Conservation (phyloP, 2,329 filamentous ascomycete species). For the Verticillium zaregamsianum region DNA sequence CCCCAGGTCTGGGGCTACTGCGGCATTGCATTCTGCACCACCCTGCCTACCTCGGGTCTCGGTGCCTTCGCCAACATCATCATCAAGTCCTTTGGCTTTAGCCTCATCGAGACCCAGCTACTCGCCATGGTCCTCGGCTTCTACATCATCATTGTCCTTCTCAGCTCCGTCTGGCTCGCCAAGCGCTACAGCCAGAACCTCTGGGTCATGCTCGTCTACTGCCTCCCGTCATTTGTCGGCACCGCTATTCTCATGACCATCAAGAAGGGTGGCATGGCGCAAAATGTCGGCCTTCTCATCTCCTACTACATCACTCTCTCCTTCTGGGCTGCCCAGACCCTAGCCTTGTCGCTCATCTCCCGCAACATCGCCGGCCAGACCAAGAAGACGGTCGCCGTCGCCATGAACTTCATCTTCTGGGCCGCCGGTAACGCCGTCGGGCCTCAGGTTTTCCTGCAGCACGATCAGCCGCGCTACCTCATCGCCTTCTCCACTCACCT, state of each 20-base stretch:
- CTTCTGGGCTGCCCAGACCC: constrained; percentile 71
- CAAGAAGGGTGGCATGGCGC: constrained; percentile 49
- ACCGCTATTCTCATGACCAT: constrained; percentile 71
- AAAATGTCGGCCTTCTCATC: constrained; percentile 64
- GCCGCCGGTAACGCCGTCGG: constrained; percentile 64
- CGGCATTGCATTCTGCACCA: constrained; percentile 65
- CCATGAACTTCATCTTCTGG: constrained; percentile 69
- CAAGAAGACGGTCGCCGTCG: constrained; percentile 66
- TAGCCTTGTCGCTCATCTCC: constrained; percentile 63
- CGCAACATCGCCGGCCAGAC: constrained; percentile 70
- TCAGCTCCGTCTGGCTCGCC: constrained; percentile 63
- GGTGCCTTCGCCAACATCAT: constrained; percentile 73
- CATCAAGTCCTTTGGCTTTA: constrained; percentile 66
- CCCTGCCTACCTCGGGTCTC: constrained; percentile 67
- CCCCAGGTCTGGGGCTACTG: constrained; percentile 64
- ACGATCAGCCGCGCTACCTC: constrained; percentile 61
- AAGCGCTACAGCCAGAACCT: constrained; percentile 67
- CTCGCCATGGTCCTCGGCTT: constrained; percentile 71
- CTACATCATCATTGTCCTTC: constrained; percentile 67
- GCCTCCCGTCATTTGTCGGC: constrained; percentile 67
- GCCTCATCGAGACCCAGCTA: constrained; percentile 63
- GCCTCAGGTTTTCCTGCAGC: constrained; percentile 59
- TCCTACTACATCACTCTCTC: constrained; percentile 73
- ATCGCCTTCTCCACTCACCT: constrained; percentile 67
- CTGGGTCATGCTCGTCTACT: constrained; percentile 60